Evolutionary conservation across 2,329 filamentous ascomycete species (phyloP), one percentile per base, ranked within the genome.

Genomic region (Monosporascus sp.): DNA sequence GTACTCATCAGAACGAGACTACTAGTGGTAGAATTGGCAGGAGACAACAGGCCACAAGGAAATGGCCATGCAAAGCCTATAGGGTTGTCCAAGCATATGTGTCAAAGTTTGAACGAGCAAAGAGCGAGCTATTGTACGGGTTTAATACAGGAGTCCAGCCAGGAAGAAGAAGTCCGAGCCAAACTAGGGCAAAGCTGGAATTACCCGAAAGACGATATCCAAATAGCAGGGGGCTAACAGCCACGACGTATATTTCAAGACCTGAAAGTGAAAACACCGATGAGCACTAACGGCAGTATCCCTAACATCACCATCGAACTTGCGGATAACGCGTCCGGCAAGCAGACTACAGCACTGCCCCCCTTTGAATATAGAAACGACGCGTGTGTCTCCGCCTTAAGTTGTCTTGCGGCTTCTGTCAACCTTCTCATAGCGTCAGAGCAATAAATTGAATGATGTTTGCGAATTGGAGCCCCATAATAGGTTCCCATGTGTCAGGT

Each of bases 381-480:
- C 5, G 7, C 26, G 7, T 27, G 26, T 9, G 26, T 27, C 26
- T 27, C 26, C 26, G 8, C 26, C 26, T 2, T 27, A 27, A 7
- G 9, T 2, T 27, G 7, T 3, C 26, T 3, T 9, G 26, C n/a
- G n/a, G n/a, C 26, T 27, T 27, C 26, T 27, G 7, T 8, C 9
- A 27, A 27, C 26, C 26, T 27, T 19, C 44, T 7, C 3, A 26
- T 24, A 47, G 49, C 44, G 48, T 37, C 1, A 36, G 43, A 52
- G 34, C 37, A 49, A 49, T 11, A 38, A 41, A 37, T n/a, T 54
- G 17, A 40, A 54, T 49, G 51, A 57, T 26, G 22, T 27, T n/a
- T 59, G 53, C 53, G 44, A 51, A 17, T 51, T 53, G 1, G 27
- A 41, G 19, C 31, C 52, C 11, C 51, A 59, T 46, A 52, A 57